Evolutionary conservation across 2,329 filamentous ascomycete species (phyloP), one percentile per base, ranked within the genome.

Genomic region (Alternaria triticina): DNA sequence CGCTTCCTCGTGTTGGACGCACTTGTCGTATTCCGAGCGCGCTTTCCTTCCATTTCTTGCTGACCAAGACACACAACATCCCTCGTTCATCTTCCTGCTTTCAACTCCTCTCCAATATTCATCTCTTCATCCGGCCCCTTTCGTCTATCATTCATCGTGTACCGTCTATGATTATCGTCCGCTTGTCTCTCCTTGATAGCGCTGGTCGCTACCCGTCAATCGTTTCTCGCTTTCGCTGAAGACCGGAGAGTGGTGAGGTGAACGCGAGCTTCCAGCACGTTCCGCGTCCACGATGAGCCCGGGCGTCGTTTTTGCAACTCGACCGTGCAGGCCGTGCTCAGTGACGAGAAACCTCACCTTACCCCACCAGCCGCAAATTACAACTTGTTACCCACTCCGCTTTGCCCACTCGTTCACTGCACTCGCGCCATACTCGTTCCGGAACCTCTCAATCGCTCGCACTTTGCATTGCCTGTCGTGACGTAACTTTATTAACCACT

Each of bases 291-390:
- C n/a, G 2, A 52, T 22, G 33, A 43, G 45, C 56, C 54, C 44
- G 51, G 27, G 50, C 61, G 61, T 47, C 40, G 28, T 49, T 54
- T 49, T 23, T 43, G 36, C 45, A 50, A 61, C 30, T 56, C 46
- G 64, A 49, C 54, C 28, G 52, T 43, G 17, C 59, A 63, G 60
- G 30, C 66, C 68, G 66, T 70, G 68, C 68, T 62, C 62, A 30
- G 59, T 57, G 46, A 61, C 59, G 57, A 69, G 57, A 60, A 3
- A 47, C 63, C 62, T 65, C 65, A 59, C 59, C 23, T 17, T 44
- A 23, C 60, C 61, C 61, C 60, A 43, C 60, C 50, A 52, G 23
- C 22, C n/a, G 50, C 50, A 22, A 40, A 28, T 45, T 44, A 23
- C 30, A 43, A 23, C 47, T 20, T 12, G 7, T 36, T 22, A 57